Evolutionary conservation across 2,329 filamentous ascomycete species (phyloP).

Genomic region (Diaporthe caulivora): DNA sequence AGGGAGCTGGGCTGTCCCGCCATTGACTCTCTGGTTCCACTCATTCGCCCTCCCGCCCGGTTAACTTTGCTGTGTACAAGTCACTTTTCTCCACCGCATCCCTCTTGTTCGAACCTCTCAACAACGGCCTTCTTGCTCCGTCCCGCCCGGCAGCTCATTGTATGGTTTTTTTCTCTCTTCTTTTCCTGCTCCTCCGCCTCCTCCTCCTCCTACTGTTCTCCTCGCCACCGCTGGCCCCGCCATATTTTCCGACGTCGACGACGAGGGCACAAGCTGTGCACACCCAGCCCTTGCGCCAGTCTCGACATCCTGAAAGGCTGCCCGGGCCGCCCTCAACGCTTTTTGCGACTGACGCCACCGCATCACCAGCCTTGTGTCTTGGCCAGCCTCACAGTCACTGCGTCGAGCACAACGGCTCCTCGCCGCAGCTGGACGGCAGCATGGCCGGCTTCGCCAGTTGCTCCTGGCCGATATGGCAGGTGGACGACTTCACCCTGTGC

Average conservation of each 20-base stretch:
- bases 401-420: neutral
- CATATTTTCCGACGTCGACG: neutral
- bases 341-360: constrained; percentile 17
- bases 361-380: constrained; percentile 3
- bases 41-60: neutral
- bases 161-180: neutral
- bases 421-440: constrained; percentile 28
- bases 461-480: constrained; percentile 70
- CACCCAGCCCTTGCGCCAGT: constrained; percentile 3
- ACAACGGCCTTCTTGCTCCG: constrained; percentile 3
- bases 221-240: neutral
- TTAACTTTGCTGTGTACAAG: constrained; percentile 23
- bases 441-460: constrained; percentile 66
- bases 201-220: neutral
- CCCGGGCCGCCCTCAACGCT: constrained; percentile 15
- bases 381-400: neutral
- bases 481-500: constrained; percentile 74
- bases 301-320: constrained; percentile 1
- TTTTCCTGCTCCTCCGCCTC: neutral
- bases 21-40: constrained; percentile 27
- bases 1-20: constrained; percentile 19
- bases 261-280: constrained; percentile 16
- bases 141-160: neutral
- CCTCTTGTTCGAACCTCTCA: constrained; percentile 16
- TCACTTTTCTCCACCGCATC: constrained; percentile 26